Percentiles rank a stretch among this genome's conserved stretches.
These are phyloP conservation scores for Solanum etuberosum DNA, from an alignment of 257 asterid genomes.

Conservation along the genomic window DNA sequence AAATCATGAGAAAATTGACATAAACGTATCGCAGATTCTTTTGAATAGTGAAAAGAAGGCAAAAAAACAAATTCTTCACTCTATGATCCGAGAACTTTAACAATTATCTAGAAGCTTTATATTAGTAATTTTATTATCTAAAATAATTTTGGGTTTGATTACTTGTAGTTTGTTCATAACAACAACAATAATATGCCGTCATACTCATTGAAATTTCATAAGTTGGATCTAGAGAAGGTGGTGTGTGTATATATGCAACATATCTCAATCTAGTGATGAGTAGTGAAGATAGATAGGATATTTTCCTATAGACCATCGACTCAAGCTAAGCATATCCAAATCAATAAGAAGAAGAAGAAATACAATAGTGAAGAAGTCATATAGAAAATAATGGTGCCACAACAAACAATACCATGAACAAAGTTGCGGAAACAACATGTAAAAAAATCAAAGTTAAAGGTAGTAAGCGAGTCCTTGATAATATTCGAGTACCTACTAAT, in stretches of 20 bases:
- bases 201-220: neutral
- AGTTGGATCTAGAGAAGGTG: neutral
- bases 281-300: neutral
- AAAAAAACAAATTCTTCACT: too few species aligned
- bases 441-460: neutral
- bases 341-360: neutral
- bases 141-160: too few species aligned
- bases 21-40: neutral
- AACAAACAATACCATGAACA: neutral
- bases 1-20: neutral
- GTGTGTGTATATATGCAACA: neutral
- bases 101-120: neutral
- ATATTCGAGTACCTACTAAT: neutral
- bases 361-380: neutral
- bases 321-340: neutral
- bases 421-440: neutral
- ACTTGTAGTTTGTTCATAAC: neutral
- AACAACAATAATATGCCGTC: neutral
- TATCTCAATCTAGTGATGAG: neutral
- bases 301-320: fast-evolving
- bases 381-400: neutral
- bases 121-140: too few species aligned
- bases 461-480: neutral
- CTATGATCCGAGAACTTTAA: too few species aligned
- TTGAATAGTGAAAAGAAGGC: neutral